phyloP scores from a whole-genome alignment of 208 protist genomes.

The Leishmania guyanensis region DNA sequence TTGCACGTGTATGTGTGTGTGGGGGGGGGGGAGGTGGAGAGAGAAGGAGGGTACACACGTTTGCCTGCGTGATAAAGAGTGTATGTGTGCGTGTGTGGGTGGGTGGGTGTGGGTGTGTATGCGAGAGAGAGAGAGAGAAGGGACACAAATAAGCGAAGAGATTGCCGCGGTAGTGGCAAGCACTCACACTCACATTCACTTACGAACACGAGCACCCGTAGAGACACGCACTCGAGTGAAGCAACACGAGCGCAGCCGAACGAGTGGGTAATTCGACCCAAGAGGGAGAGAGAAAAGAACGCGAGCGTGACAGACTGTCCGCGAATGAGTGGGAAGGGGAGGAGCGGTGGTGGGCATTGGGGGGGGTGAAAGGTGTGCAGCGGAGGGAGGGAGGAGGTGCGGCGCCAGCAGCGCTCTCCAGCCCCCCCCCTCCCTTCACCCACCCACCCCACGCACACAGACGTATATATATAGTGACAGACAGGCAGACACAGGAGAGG shows the following conservation, averaged over 20 bases:
- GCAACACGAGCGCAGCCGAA: neutral
- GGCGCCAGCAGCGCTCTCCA: no score
- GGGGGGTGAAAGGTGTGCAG: neutral
- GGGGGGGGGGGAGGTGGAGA: neutral
- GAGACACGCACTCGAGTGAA: neutral
- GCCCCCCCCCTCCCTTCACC: no score
- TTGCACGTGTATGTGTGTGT: neutral
- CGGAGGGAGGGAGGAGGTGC: neutral
- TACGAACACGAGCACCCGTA: neutral
- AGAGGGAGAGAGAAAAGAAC: no score
- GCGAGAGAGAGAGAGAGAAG: neutral
- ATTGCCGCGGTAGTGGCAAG: neutral
- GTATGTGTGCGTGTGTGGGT: neutral
- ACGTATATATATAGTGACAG: neutral
- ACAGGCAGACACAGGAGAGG: neutral
- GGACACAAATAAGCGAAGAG: neutral
- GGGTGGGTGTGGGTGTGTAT: neutral
- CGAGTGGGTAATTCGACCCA: no score
- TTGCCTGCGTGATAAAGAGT: neutral
- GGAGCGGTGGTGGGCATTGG: neutral
- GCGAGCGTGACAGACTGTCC: no score
- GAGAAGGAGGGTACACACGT: neutral
- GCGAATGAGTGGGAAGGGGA: no score
- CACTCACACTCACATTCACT: neutral
- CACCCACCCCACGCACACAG: no score